A percentile compares a stretch with the other conserved stretches of the same genome.
Evolutionary conservation across 164 flowering plant species (phyloP).

Genomic region (Tinospora cordifolia): DNA sequence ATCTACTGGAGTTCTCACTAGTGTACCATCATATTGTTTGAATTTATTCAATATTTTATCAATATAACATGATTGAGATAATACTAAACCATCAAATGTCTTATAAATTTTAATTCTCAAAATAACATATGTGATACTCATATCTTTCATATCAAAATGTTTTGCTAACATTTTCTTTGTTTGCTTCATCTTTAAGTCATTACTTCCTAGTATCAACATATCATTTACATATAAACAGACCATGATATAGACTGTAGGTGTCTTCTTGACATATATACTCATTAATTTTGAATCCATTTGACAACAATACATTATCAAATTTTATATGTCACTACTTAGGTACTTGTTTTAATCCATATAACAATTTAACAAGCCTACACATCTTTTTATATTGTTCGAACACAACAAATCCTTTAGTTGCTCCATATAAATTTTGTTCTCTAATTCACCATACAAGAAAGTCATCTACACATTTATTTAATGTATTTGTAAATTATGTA

Average conservation of each 20-base stretch:
- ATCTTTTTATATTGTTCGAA: neutral
- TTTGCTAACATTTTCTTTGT: neutral
- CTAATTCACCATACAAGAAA: slow-evolving; percentile 4
- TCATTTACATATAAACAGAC: neutral
- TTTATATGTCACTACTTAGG: slow-evolving; percentile 1
- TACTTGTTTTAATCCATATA: slow-evolving; percentile 1
- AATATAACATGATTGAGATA: neutral
- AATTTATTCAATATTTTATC: neutral
- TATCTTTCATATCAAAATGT: neutral
- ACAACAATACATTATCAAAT: neutral
- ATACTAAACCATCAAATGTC: neutral
- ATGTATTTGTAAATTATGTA: slow-evolving; percentile 1
- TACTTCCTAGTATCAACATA: neutral
- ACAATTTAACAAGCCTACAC: neutral
- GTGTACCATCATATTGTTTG: neutral
- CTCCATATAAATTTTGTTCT: neutral
- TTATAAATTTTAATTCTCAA: neutral
- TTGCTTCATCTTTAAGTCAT: neutral
- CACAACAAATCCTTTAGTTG: slow-evolving; percentile 1
- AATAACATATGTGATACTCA: no score
- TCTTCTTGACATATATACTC: neutral
- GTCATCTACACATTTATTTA: neutral
- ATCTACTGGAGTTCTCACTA: neutral
- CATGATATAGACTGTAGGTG: neutral
- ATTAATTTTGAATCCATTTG: neutral